These are phyloP conservation scores for Pleurotus tuoliensis DNA, from an alignment of 768 basidiomycete genomes.

Conservation along the genomic window DNA sequence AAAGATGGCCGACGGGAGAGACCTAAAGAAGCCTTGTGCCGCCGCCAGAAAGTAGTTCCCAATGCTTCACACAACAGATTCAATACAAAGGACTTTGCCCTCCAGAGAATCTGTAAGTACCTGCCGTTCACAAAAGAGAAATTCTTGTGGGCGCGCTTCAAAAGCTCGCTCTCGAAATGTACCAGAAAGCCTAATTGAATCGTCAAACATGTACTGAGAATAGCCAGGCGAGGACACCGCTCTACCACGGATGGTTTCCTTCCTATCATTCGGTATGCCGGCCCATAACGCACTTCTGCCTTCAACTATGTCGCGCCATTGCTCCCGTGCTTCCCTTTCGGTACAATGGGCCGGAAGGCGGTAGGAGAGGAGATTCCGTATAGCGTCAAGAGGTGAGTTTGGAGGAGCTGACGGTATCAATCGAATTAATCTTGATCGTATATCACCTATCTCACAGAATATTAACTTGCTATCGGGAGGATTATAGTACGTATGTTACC, in stretches of 20 bases:
- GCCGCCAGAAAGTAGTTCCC: constrained; percentile 92
- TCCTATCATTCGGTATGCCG: constrained; percentile 84
- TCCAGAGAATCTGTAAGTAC: constrained; percentile 24
- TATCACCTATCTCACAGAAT: constrained; percentile 56
- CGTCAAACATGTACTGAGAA: neutral
- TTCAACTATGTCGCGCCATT: constrained; percentile 92
- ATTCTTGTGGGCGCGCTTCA: constrained; percentile 88
- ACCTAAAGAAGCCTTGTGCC: constrained; percentile 86
- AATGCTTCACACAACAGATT: constrained; percentile 40
- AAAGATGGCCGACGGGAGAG: constrained; percentile 90
- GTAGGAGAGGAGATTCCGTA: constrained; percentile 74
- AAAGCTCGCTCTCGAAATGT: constrained; percentile 83
- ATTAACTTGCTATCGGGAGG: neutral
- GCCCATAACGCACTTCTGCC: constrained; percentile 78
- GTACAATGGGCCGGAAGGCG: constrained; percentile 67
- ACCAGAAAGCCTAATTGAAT: constrained; percentile 75
- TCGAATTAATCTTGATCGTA: constrained; percentile 84
- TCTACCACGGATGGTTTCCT: constrained; percentile 86
- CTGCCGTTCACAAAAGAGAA: constrained; percentile 93
- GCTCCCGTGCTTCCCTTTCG: constrained; percentile 76
- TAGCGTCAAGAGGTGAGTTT: constrained; percentile 64
- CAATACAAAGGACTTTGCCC: neutral
- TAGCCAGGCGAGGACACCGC: neutral
- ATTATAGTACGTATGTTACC: constrained; percentile 36
- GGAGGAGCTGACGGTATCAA: constrained; percentile 68